Base-by-base conservation (phyloP, 176 grass and related monocot species). In the Alopecurus myosuroides region DNA sequence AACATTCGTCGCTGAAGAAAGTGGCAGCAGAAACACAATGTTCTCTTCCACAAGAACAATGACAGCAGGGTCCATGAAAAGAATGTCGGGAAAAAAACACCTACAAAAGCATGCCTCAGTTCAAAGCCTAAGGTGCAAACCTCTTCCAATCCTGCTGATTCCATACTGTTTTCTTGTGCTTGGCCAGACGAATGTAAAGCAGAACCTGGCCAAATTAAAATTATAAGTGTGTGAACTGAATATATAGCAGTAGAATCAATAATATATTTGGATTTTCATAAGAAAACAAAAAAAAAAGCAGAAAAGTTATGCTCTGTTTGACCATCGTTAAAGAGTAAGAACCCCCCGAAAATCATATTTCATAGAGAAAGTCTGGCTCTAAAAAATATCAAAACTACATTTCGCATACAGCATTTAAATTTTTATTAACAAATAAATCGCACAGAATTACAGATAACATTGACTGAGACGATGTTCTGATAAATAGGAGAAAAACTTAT, bases 71-170 rank as follows among this genome's bases (percentile, higher is more conserved):
- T 26, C 22, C 46, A 78, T 22, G 46, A 56, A 61, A 78, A 22
- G 2, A 80, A 50, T 42, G 37, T 37, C 3, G 6, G 7, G 61
- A 45, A 48, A 56, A 64, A 82, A 87, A 45, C 4, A 63, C 3
- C 2, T 56, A 25, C 35, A 41, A 39, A 37, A 64, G 74, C 44
- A 70, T 82, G 72, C 49, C 40, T 62, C 50, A 70, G 30, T 68
- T 71, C 33, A 73, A 81, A 82, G 61, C 26, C 74, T 52, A 82
- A 71, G 81, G 33, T 53, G 30, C 80, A 86, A 77, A 94, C 89
- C 92, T 91, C 78, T 70, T 84, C 81, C 45, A 84, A 74, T 46
- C 46, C 73, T 71, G 80, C 76, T 42, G 86, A 73, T 23, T 74
- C 87, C 35, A 56, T 57, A 77, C 31, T 53, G 77, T 84, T 78